Conservation (phyloP, 2,329 filamentous ascomycete genomes). For the Fusarium sp. region DNA sequence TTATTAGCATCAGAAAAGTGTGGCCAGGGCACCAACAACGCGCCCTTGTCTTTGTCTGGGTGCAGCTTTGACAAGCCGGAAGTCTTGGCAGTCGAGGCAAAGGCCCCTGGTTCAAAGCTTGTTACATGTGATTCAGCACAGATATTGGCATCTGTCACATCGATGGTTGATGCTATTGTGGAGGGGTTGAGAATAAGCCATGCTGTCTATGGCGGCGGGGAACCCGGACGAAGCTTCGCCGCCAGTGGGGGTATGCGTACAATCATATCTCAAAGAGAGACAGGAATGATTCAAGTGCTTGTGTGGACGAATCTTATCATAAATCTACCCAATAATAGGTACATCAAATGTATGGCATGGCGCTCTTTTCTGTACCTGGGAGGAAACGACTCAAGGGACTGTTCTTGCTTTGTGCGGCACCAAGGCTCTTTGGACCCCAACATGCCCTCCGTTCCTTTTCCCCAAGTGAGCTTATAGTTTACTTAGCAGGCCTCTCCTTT, state of each 20-base stretch:
- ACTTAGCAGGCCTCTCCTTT: neutral
- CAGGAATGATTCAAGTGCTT: neutral
- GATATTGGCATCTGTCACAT: neutral
- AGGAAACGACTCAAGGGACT: neutral
- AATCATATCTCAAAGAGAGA: neutral
- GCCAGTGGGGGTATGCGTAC: neutral
- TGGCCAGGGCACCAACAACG: neutral
- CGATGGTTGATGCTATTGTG: neutral
- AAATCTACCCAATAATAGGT: neutral
- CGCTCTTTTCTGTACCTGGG: neutral
- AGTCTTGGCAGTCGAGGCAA: conserved; percentile 7
- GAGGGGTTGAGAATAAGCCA: neutral
- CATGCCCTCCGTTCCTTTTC: neutral
- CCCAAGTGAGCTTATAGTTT: neutral
- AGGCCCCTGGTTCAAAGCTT: neutral
- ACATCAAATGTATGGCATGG: neutral
- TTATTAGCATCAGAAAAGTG: neutral
- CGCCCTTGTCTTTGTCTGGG: conserved; percentile 22
- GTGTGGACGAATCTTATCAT: too few relatives aligned
- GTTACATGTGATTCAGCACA: neutral
- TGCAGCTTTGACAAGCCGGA: conserved; percentile 22
- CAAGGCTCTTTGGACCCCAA: neutral
- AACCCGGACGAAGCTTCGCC: neutral
- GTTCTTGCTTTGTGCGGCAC: neutral
- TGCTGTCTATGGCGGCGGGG: neutral